Conservation (phyloP, 768 basidiomycete species). For the Trametes cingulata region DNA sequence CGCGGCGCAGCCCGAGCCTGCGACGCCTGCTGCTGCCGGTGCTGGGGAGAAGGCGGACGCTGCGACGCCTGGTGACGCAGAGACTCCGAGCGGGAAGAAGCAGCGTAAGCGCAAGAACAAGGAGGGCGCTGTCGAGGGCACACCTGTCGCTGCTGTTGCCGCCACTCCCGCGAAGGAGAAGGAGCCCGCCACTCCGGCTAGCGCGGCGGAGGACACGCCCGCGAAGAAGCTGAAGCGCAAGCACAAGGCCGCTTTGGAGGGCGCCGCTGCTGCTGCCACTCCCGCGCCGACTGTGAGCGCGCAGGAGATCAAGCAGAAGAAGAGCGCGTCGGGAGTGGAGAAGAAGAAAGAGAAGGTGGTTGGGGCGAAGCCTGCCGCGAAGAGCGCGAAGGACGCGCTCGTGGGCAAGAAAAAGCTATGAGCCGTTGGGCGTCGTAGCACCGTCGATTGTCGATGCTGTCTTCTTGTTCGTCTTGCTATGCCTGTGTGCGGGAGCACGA, state of each 20-base stretch:
- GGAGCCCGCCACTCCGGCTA: neutral
- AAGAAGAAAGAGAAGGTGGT: constrained; percentile 58
- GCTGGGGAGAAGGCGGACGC: neutral
- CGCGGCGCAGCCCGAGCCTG: constrained; percentile 8
- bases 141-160: constrained; percentile 15
- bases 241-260: constrained; percentile 8
- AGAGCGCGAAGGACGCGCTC: constrained; percentile 55
- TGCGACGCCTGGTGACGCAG: neutral
- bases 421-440: constrained; percentile 32
- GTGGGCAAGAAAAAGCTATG: constrained; percentile 47
- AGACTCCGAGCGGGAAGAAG: constrained; percentile 16
- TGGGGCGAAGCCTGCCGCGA: constrained; percentile 38
- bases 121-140: constrained; percentile 5
- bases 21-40: neutral
- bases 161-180: neutral
- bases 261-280: constrained; percentile 9
- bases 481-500: neutral
- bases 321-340: constrained; percentile 41
- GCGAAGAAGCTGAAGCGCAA: constrained; percentile 19
- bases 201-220: neutral
- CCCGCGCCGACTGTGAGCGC: constrained; percentile 13
- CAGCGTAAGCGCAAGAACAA: constrained; percentile 17
- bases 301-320: constrained; percentile 58
- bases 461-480: neutral
- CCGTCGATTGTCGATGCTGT: neutral